These are phyloP conservation scores for Dillenia suffruticosa DNA, from an alignment of 164 flowering plant genomes.

Conservation along the genomic window DNA sequence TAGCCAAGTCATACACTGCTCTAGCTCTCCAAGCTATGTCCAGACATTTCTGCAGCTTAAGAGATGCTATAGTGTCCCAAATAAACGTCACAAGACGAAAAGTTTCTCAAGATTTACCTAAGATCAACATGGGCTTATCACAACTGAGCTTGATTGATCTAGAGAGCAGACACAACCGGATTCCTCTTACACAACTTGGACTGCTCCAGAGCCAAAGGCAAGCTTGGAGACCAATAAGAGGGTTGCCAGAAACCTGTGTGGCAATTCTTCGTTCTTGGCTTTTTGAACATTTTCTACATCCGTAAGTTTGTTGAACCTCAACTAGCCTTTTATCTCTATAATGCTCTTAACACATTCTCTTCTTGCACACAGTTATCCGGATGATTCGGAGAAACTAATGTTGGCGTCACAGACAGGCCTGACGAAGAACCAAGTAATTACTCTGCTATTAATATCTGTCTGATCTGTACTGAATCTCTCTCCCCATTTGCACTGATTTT, in stretches of 20 bases:
- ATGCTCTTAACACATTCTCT: background rate
- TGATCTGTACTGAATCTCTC: background rate
- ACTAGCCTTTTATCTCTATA: background rate
- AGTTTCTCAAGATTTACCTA: slow-evolving; percentile 38
- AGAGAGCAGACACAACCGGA: slow-evolving; percentile 29
- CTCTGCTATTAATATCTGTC: too few relatives aligned
- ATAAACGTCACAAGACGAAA: slow-evolving; percentile 34
- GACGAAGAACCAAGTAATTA: slow-evolving; percentile 70
- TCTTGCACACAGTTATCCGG: slow-evolving; percentile 61
- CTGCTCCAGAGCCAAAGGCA: slow-evolving; percentile 51
- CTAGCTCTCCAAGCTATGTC: slow-evolving; percentile 84
- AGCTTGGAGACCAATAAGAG: slow-evolving; percentile 77
- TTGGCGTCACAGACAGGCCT: slow-evolving; percentile 87
- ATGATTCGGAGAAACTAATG: slow-evolving; percentile 77
- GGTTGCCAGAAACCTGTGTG: slow-evolving; percentile 86
- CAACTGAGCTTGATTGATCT: slow-evolving; percentile 60
- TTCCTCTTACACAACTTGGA: slow-evolving; percentile 62
- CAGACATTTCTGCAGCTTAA: slow-evolving; percentile 63
- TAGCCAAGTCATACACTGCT: slow-evolving; percentile 71
- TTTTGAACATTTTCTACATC: slow-evolving; percentile 89
- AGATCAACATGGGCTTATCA: slow-evolving; percentile 38
- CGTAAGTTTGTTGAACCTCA: slow-evolving; percentile 40
- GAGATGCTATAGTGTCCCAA: slow-evolving; percentile 61
- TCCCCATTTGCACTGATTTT: background rate
- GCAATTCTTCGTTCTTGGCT: slow-evolving; percentile 85